A percentile compares a stretch with the other conserved stretches of the same genome.
phyloP scores from a whole-genome alignment of 2,329 filamentous ascomycete species.

The Aspergillus tanneri region DNA sequence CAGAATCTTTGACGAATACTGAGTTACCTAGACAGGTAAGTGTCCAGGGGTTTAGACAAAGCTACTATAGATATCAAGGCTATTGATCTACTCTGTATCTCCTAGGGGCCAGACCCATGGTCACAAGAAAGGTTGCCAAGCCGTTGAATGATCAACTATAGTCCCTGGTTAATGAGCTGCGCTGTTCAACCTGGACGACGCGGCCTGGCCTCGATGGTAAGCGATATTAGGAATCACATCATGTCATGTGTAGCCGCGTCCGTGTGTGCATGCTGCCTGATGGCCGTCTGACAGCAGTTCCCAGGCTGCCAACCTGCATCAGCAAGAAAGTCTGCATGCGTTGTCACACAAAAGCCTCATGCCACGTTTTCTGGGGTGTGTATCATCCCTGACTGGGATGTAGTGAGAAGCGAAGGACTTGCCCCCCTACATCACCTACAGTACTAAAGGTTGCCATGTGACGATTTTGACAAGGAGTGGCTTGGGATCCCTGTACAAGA shows the following conservation, averaged over 20 bases:
- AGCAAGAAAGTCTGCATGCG: conserved; percentile 10
- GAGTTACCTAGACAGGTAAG: too few species aligned
- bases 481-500: too few species aligned
- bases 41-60: not conserved
- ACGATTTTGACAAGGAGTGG: not conserved
- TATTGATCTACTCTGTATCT: not conserved
- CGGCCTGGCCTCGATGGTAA: too few species aligned
- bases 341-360: conserved; percentile 16
- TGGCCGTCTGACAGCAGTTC: conserved; percentile 5
- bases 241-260: not conserved
- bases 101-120: conserved; percentile 13
- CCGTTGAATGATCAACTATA: too few species aligned
- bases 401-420: too few species aligned
- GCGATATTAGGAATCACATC: not conserved
- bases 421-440: too few species aligned
- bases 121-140: conserved; percentile 9
- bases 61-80: not conserved
- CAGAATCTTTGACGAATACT: not conserved
- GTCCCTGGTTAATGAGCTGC: too few species aligned
- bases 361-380: conserved; percentile 11
- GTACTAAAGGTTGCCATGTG: conserved; percentile 4
- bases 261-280: not conserved
- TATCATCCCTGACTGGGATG: not conserved
- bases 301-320: conserved; percentile 11
- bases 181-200: too few species aligned